These are phyloP conservation scores for Isoetes taiwanensis DNA, from an alignment of 75 land plant genomes.

Conservation along the genomic window DNA sequence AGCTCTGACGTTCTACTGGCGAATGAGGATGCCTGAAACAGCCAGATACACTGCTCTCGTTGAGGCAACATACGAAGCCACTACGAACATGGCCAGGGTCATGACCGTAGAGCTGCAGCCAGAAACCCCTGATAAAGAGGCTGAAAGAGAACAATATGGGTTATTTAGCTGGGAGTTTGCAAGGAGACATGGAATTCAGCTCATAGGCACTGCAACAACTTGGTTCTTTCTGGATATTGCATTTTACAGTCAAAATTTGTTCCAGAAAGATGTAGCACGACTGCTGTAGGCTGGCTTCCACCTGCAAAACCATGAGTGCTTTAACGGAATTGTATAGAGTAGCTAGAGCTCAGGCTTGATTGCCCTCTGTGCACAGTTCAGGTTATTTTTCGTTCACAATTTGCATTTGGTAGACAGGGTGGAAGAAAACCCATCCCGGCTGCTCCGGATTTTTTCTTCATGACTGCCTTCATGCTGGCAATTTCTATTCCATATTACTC, in stretches of 20 bases:
- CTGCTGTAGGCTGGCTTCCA: conserved; percentile 29
- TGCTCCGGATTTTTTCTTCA: conserved; percentile 38
- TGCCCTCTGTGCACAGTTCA: conserved; percentile 36
- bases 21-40: conserved; percentile 39
- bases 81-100: conserved; percentile 26
- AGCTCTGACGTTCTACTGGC: conserved; percentile 36
- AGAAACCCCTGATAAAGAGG: not conserved
- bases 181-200: conserved; percentile 20
- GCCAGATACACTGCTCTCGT: conserved; percentile 55
- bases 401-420: conserved; percentile 24
- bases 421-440: conserved; percentile 24
- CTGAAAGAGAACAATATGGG: not conserved
- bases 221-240: conserved; percentile 34
- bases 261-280: conserved; percentile 18
- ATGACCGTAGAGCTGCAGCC: not conserved
- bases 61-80: conserved; percentile 31
- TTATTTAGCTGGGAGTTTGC: conserved; percentile 10
- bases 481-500: conserved; percentile 26
- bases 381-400: conserved; percentile 44
- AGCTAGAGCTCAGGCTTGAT: conserved; percentile 37
- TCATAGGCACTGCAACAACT: conserved; percentile 22
- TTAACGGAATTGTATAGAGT: conserved; percentile 22
- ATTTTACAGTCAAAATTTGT: conserved; percentile 14
- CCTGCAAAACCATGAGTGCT: conserved; percentile 16
- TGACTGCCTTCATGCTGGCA: conserved; percentile 44